These are phyloP conservation scores for Sugiyamaella pinicola DNA, from an alignment of 1,139 yeast species.

Conservation along the genomic window DNA sequence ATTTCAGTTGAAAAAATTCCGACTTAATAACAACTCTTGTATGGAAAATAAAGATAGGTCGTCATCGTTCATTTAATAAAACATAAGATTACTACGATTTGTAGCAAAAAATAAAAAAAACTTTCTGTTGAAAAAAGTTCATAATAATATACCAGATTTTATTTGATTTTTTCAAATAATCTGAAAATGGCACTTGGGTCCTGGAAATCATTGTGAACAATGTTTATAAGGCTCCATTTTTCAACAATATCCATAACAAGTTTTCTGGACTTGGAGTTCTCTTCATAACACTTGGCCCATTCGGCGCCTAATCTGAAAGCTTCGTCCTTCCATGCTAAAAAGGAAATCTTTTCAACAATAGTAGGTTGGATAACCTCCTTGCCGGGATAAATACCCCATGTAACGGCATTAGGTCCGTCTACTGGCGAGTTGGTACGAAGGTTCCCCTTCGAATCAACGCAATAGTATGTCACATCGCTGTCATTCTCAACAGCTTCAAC, in stretches of 20 bases:
- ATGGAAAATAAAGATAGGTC: constrained; percentile 14
- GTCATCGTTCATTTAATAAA: constrained; percentile 5
- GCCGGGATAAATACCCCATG: constrained; percentile 97
- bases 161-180: constrained; percentile 31
- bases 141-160: not conserved
- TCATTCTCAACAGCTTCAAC: constrained; percentile 51
- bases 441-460: constrained; percentile 66
- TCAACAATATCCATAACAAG: constrained; percentile 57
- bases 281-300: constrained; percentile 62
- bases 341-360: constrained; percentile 84
- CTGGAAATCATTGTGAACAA: constrained; percentile 82
- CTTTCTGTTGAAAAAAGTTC: constrained; percentile 18
- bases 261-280: constrained; percentile 39
- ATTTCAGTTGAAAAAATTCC: constrained; percentile 22
- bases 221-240: constrained; percentile 74
- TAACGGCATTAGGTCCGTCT: constrained; percentile 84
- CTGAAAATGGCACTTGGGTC: constrained; percentile 42
- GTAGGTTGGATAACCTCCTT: constrained; percentile 91
- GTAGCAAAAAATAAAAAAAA: not conserved
- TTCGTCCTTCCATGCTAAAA: constrained; percentile 96
- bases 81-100: constrained; percentile 1
- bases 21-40: constrained; percentile 20
- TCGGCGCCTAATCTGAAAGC: constrained; percentile 80
- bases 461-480: constrained; percentile 70
- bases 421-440: constrained; percentile 67